Evolutionary conservation across 768 basidiomycete species (phyloP).

Genomic region (Phaffia tasmanica): DNA sequence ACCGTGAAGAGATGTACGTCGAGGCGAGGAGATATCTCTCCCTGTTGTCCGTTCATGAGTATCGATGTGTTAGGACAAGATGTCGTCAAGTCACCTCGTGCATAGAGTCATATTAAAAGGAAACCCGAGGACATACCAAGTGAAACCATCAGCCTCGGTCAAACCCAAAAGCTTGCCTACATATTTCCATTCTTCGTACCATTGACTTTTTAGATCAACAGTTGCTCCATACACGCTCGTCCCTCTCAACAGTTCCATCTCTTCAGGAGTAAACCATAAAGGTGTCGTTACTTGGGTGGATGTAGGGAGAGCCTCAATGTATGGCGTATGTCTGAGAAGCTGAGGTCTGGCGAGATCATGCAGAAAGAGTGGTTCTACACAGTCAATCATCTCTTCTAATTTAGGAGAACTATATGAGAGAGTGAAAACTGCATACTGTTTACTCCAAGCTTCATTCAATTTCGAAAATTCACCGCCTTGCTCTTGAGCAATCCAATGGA

Average conservation of each 20-base stretch:
- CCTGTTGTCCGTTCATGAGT: constrained; percentile 43
- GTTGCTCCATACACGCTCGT: constrained; percentile 74
- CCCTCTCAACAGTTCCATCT: constrained; percentile 58
- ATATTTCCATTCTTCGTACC: constrained; percentile 53
- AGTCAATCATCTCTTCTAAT: neutral
- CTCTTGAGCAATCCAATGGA: constrained; percentile 32
- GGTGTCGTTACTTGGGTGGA: constrained; percentile 54
- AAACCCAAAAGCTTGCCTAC: constrained; percentile 44
- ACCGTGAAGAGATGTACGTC: constrained; percentile 73
- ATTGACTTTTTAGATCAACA: constrained; percentile 51
- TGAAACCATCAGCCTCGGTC: constrained; percentile 45
- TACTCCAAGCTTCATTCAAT: neutral
- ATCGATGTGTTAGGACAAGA: neutral
- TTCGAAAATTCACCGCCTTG: neutral
- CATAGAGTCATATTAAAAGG: neutral
- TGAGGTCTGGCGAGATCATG: neutral
- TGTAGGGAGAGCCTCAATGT: constrained; percentile 57
- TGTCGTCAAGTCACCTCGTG: neutral
- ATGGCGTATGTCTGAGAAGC: constrained; percentile 43
- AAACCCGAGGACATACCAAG: constrained; percentile 49
- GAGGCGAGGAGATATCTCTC: constrained; percentile 57
- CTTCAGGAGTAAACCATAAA: constrained; percentile 54
- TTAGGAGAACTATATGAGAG: neutral
- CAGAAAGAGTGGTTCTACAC: constrained; percentile 1
- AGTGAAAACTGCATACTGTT: neutral